These are phyloP conservation scores for Lathyrus tuberosus DNA, from an alignment of 306 rosid genomes.

Conservation along the genomic window DNA sequence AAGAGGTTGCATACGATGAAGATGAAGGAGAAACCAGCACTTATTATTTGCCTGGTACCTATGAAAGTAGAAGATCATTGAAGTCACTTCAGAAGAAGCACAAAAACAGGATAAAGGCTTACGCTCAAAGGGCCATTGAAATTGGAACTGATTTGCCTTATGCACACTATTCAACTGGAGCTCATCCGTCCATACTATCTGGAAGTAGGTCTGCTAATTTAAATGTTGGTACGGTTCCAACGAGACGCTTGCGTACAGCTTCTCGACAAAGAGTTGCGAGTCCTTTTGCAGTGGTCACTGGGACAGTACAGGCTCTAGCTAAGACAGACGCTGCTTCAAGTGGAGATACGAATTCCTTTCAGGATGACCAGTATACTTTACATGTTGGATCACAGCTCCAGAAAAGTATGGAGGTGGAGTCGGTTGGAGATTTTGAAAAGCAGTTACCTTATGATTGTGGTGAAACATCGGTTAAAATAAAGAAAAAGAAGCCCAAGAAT, in stretches of 20 bases:
- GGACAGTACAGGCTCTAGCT: constrained; percentile 62
- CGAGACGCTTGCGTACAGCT: constrained; percentile 89
- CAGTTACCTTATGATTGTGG: constrained; percentile 76
- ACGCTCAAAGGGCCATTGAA: constrained; percentile 60
- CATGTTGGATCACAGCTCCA: constrained; percentile 79
- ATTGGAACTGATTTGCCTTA: constrained; percentile 71
- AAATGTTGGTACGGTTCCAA: constrained; percentile 78
- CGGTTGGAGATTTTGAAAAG: constrained; percentile 80
- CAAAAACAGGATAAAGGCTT: constrained; percentile 52
- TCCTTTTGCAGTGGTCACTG: constrained; percentile 68
- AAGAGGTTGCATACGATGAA: constrained; percentile 70
- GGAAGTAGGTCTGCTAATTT: constrained; percentile 82
- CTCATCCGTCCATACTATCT: constrained; percentile 58
- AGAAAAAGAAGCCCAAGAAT: constrained; percentile 91
- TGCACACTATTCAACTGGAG: constrained; percentile 56
- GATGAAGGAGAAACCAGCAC: constrained; percentile 80
- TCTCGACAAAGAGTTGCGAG: constrained; percentile 84
- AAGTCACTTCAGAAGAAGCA: constrained; percentile 65
- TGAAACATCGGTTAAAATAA: constrained; percentile 87
- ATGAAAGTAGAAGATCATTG: constrained; percentile 63
- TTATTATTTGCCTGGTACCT: constrained; percentile 63
- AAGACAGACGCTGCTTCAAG: constrained; percentile 98
- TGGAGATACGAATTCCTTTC: constrained; percentile 97
- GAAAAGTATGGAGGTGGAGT: constrained; percentile 91
- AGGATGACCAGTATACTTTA: constrained; percentile 91